phyloP scores from a whole-genome alignment of 371 early-diverging fungal genomes.

The Lichtheimia corymbifera region DNA sequence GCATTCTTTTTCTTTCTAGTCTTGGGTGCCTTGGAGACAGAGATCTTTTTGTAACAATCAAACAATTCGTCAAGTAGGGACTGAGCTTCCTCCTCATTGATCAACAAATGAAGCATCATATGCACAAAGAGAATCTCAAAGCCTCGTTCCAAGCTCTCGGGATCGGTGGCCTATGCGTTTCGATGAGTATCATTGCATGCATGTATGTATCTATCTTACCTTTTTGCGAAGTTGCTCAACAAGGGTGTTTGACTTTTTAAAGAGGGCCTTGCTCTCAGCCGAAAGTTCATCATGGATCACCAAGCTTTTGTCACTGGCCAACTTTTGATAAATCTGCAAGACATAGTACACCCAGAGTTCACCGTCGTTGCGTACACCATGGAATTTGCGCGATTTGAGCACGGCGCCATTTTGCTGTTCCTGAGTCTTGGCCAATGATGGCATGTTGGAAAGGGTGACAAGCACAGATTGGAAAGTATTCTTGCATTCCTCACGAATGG shows the following conservation, averaged over 20 bases:
- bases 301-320: slow-evolving; percentile 48
- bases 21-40: slow-evolving; percentile 43
- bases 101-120: slow-evolving; percentile 63
- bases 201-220: slow-evolving; percentile 1
- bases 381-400: slow-evolving; percentile 51
- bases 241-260: slow-evolving; percentile 27
- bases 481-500: slow-evolving; percentile 58
- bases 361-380: slow-evolving; percentile 62
- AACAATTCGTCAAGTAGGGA: slow-evolving; percentile 67
- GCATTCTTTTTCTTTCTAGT: slow-evolving; percentile 24
- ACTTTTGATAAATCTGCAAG: slow-evolving; percentile 46
- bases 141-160: slow-evolving; percentile 56
- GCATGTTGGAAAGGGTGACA: slow-evolving; percentile 65
- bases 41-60: slow-evolving; percentile 73
- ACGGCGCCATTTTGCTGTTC: slow-evolving; percentile 23
- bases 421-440: slow-evolving; percentile 48
- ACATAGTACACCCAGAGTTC: slow-evolving; percentile 67
- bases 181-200: slow-evolving; percentile 28
- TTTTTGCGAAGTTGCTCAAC: slow-evolving; percentile 16
- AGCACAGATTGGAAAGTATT: slow-evolving; percentile 63
- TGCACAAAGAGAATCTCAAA: slow-evolving; percentile 74
- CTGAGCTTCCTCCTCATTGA: slow-evolving; percentile 67
- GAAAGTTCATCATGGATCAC: slow-evolving; percentile 9
- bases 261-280: slow-evolving; percentile 19
- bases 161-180: slow-evolving; percentile 5